phyloP scores from a whole-genome alignment of 2,329 filamentous ascomycete genomes.

The Apiospora koreana region DNA sequence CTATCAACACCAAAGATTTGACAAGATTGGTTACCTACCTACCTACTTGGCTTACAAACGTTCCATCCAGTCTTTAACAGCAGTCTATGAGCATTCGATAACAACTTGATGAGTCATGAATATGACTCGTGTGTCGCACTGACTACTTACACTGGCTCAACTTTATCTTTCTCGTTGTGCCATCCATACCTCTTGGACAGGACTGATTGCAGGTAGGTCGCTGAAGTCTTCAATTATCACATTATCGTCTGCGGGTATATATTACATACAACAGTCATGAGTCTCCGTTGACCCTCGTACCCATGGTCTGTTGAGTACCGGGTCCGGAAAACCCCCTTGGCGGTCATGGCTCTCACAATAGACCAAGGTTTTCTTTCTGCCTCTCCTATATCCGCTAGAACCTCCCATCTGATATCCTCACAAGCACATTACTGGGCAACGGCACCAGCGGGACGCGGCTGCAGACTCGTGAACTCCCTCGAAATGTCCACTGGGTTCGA shows the following conservation, averaged over 20 bases:
- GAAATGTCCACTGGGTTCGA: slow-evolving; percentile 1
- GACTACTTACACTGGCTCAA: not conserved
- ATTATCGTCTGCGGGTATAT: not conserved
- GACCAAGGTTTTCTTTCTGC: too few species aligned
- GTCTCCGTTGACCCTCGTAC: not conserved
- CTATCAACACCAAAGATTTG: not conserved
- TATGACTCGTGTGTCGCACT: not conserved
- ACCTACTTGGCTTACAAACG: not conserved
- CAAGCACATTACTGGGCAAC: not conserved
- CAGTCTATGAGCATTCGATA: not conserved
- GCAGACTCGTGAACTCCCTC: slow-evolving; percentile 14
- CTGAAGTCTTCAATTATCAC: not conserved
- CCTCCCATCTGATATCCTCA: not conserved
- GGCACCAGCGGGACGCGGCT: slow-evolving; percentile 3
- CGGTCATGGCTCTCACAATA: too few species aligned
- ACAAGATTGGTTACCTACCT: not conserved
- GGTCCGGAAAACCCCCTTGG: too few species aligned
- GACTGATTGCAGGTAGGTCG: not conserved
- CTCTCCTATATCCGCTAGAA: not conserved
- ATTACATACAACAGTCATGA: not conserved
- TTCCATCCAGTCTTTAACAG: not conserved
- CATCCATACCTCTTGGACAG: too few species aligned
- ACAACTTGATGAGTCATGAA: not conserved
- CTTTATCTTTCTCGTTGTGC: not conserved
- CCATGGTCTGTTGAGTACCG: too few species aligned